Evolutionary conservation across 2,329 filamentous ascomycete genomes (phyloP), one percentile per base, ranked within the genome.

Genomic region (Helicocarpus griseus): DNA sequence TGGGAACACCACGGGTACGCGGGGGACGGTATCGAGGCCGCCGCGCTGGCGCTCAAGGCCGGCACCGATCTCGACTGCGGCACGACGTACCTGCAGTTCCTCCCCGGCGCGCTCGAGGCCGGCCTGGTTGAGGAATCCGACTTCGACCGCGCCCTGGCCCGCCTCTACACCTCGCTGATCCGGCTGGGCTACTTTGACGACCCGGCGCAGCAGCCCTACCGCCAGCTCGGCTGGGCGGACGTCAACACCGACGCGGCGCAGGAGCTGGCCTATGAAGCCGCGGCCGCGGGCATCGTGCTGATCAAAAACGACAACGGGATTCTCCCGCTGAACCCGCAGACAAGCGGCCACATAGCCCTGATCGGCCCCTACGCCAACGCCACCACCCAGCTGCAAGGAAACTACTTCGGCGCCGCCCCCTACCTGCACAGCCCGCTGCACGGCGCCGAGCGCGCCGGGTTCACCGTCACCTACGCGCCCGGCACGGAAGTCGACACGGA

Each of bases 311-410:
- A n/a, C n/a, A n/a, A 78, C 46, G 72, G 70, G 5, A 61, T 65
- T 0, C 62, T 79, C 1, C 77, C 77, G 0, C 60, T 79, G 4
- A 46, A 61, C 3, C 58, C 70, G 4, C 21, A 11, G 38, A 11
- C n/a, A 9, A 11, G 3, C 2, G 58, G 61, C 3, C 66, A 64
- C 39, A 67, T 83, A 3, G 80, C 77, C 0, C 65, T 84, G 40
- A 67, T 84, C 26, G 81, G 80, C 0, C 73, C 73, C 44, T 83
- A 79, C 73, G 79, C 77, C 2, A 79, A 79, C 48, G 77, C 77
- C 5, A 78, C 77, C 0, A 68, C 65, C 4, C 73, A 81, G 53
- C 73, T 84, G 68, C 77, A 77, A 48, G 81, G 80, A 0, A 80
- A 79, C 58, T 84, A 85, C 64, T 70, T 61, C 52, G 80, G 81